Percentiles rank a stretch among this genome's conserved stretches.
These are phyloP conservation scores for Mitragyna speciosa DNA, from an alignment of 257 asterid species.

Conservation along the genomic window DNA sequence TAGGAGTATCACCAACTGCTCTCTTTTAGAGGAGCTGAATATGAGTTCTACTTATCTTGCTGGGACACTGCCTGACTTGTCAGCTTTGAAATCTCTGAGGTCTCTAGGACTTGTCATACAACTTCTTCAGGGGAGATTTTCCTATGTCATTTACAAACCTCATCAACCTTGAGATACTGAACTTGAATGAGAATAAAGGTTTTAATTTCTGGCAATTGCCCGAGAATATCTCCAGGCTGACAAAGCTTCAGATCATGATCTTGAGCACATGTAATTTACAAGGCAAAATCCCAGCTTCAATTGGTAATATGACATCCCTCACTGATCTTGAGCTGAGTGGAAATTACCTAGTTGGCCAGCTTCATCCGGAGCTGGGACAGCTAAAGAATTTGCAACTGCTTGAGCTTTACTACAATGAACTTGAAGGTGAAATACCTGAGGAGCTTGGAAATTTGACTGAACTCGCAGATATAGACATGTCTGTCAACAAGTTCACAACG, in stretches of 20 bases:
- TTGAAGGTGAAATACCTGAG: constrained; percentile 70
- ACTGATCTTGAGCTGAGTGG: constrained; percentile 78
- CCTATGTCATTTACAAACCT: constrained; percentile 70
- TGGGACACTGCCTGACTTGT: constrained; percentile 71
- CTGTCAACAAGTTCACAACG: constrained; percentile 54
- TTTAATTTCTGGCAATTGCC: constrained; percentile 69
- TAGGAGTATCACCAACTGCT: constrained; percentile 51
- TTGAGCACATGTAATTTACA: constrained; percentile 55
- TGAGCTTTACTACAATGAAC: constrained; percentile 78
- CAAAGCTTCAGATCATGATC: constrained; percentile 44
- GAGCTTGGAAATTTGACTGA: constrained; percentile 73
- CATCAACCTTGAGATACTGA: constrained; percentile 54
- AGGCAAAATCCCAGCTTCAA: constrained; percentile 50
- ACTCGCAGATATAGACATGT: constrained; percentile 64
- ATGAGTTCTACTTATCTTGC: constrained; percentile 36
- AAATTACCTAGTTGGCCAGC: constrained; percentile 48
- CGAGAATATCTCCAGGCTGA: constrained; percentile 40
- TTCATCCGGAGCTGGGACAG: constrained; percentile 67
- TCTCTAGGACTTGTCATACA: constrained; percentile 66
- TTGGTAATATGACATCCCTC: constrained; percentile 74
- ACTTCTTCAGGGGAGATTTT: constrained; percentile 59
- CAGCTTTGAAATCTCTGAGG: constrained; percentile 46
- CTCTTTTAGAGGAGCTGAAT: constrained; percentile 54
- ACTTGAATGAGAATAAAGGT: constrained; percentile 53
- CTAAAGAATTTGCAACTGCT: constrained; percentile 56